phyloP scores from a whole-genome alignment of 1,284 basidiomycete species.

The Leucoagaricus sp. region DNA sequence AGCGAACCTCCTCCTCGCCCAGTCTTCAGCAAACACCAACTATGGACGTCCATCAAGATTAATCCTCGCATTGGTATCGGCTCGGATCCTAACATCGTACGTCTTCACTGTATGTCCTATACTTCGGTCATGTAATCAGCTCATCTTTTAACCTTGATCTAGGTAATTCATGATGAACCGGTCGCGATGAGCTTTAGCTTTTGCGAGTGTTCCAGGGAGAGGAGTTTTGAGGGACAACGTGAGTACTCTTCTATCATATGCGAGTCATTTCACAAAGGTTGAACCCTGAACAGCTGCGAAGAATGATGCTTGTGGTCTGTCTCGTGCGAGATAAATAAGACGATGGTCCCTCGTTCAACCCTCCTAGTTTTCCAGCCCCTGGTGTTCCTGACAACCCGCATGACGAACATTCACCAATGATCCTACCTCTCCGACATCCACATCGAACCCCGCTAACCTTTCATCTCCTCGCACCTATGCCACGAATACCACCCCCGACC shows the following conservation, averaged over 20 bases:
- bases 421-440: conserved; percentile 15
- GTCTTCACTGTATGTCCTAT: conserved; percentile 21
- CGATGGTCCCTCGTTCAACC: background rate
- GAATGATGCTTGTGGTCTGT: conserved; percentile 4
- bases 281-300: conserved; percentile 11
- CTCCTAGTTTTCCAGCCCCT: conserved; percentile 56
- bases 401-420: conserved; percentile 17
- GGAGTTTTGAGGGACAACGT: conserved; percentile 84
- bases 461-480: background rate
- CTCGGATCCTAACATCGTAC: conserved; percentile 88
- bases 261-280: background rate
- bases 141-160: conserved; percentile 7
- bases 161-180: conserved; percentile 86
- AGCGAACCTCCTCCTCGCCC: conserved; percentile 27
- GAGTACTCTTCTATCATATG: conserved; percentile 27
- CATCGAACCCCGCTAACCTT: conserved; percentile 31
- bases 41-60: conserved; percentile 84
- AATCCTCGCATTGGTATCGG: conserved; percentile 86
- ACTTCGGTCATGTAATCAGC: background rate
- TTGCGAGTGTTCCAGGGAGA: conserved; percentile 80
- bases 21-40: conserved; percentile 54
- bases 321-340: conserved; percentile 2
- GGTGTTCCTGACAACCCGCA: conserved; percentile 38
- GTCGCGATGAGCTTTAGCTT: conserved; percentile 79
- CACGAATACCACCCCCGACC: conserved; percentile 12